Conservation (phyloP, 768 basidiomycete genomes). For the Pleurotus tuber-regium region DNA sequence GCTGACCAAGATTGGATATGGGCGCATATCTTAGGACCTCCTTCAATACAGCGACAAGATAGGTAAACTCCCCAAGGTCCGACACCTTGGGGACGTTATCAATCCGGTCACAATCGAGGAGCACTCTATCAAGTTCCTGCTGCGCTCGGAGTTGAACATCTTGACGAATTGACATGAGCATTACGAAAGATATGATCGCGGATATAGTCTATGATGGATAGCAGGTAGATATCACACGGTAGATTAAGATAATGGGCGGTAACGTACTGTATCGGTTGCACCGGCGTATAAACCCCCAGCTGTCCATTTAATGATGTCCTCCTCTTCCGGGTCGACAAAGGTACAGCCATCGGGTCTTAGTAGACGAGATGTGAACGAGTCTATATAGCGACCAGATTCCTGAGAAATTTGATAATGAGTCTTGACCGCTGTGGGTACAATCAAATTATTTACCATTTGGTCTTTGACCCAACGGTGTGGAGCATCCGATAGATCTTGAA, state of each 20-base stretch:
- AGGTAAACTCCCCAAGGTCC: constrained; percentile 26
- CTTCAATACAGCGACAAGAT: constrained; percentile 35
- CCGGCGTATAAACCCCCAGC: constrained; percentile 51
- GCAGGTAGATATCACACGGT: constrained; percentile 1
- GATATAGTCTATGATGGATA: constrained; percentile 40
- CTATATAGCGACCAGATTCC: constrained; percentile 27
- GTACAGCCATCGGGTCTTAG: constrained; percentile 25
- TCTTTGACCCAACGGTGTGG: constrained; percentile 45
- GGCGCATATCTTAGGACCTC: constrained; percentile 41
- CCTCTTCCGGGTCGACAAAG: constrained; percentile 29
- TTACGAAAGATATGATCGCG: constrained; percentile 42
- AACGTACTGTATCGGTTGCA: constrained; percentile 40
- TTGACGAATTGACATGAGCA: constrained; percentile 48
- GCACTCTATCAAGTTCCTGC: constrained; percentile 34
- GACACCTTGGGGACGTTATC: constrained; percentile 26
- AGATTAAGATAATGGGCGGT: neutral
- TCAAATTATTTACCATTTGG: constrained; percentile 33
- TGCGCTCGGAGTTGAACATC: constrained; percentile 37
- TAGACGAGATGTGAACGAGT: constrained; percentile 44
- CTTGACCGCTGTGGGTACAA: neutral
- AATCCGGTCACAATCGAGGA: neutral
- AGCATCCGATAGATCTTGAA: constrained; percentile 32
- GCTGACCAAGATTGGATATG: constrained; percentile 37
- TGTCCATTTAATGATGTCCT: constrained; percentile 47
- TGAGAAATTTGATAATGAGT: constrained; percentile 12